Conservation (phyloP, 2,329 filamentous ascomycete species). For the Paraphoma sp. region DNA sequence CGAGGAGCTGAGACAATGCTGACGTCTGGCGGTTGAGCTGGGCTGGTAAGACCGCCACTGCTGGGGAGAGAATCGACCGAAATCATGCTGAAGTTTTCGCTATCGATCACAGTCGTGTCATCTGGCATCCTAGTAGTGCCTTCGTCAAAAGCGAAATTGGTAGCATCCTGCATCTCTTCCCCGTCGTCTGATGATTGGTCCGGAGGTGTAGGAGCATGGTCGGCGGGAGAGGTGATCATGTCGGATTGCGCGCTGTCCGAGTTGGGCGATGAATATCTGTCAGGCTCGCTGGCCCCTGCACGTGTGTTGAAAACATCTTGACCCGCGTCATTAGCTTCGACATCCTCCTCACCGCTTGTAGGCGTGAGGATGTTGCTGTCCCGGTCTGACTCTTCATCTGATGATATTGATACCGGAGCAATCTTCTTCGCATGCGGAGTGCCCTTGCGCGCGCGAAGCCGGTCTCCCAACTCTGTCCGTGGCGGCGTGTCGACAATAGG, state of each 20-base stretch:
- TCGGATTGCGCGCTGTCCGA: too few relatives aligned
- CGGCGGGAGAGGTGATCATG: too few relatives aligned
- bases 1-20: constrained; percentile 6
- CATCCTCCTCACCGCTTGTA: constrained; percentile 30
- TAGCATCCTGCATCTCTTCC: constrained; percentile 27
- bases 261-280: too few relatives aligned
- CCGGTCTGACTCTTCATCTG: constrained; percentile 32
- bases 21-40: constrained; percentile 18
- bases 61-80: constrained; percentile 55
- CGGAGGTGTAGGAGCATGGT: neutral
- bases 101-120: constrained; percentile 55
- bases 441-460: constrained; percentile 30
- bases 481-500: constrained; percentile 20
- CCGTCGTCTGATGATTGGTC: constrained; percentile 18
- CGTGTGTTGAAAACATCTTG: neutral
- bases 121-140: constrained; percentile 46
- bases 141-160: constrained; percentile 38
- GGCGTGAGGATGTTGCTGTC: constrained; percentile 32
- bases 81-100: constrained; percentile 60
- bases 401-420: constrained; percentile 17
- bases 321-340: neutral
- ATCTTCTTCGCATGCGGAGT: constrained; percentile 35
- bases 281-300: too few relatives aligned
- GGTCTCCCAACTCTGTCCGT: constrained; percentile 19
- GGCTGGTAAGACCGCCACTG: constrained; percentile 34